These are phyloP conservation scores for Oropetium thomaeum DNA, from an alignment of 176 grass and related monocot genomes.

Conservation along the genomic window DNA sequence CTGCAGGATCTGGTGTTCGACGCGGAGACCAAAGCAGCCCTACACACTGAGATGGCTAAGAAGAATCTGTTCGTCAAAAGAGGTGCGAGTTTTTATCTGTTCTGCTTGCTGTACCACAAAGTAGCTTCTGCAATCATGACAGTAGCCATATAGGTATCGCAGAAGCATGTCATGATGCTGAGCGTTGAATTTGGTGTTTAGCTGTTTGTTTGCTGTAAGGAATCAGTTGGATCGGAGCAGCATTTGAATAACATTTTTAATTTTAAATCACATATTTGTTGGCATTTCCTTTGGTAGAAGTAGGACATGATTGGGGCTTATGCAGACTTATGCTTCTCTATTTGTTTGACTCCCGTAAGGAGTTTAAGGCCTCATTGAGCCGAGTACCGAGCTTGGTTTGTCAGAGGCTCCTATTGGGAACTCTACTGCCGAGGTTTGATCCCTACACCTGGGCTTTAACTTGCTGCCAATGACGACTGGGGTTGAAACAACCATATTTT, in stretches of 20 bases:
- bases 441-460: too few species aligned
- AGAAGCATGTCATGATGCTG: not conserved
- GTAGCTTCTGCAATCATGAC: too few species aligned
- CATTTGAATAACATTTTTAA: not conserved
- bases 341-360: too few species aligned
- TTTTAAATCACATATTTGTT: too few species aligned
- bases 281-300: not conserved
- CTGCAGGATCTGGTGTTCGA: slow-evolving; percentile 88
- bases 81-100: slow-evolving; percentile 43
- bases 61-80: slow-evolving; percentile 98
- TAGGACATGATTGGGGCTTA: not conserved
- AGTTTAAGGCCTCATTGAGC: too few species aligned
- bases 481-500: too few species aligned
- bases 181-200: not conserved
- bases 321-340: not conserved
- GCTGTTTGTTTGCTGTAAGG: not conserved
- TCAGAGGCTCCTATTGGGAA: too few species aligned
- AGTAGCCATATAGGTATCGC: not conserved
- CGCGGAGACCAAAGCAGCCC: slow-evolving; percentile 51
- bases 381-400: too few species aligned
- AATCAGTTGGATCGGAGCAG: not conserved
- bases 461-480: too few species aligned
- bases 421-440: too few species aligned
- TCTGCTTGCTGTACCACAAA: not conserved
- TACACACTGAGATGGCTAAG: slow-evolving; percentile 99